These are phyloP conservation scores for Neurospora cerealis DNA, from an alignment of 495 filamentous ascomycete genomes.

Conservation along the genomic window DNA sequence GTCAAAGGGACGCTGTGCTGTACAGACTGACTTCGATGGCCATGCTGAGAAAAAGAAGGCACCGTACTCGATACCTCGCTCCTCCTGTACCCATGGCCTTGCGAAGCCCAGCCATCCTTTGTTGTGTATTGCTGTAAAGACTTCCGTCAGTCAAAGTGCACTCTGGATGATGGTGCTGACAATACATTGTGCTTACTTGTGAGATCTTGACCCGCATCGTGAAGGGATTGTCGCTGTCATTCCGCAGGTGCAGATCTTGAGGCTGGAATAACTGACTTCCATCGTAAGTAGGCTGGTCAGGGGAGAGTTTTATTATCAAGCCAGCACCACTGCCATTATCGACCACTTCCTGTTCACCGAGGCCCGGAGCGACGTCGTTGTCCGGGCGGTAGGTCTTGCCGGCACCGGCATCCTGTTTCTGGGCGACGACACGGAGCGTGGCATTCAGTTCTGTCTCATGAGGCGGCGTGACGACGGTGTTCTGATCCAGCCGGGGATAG, in stretches of 20 bases:
- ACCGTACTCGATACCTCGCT: conserved; percentile 22
- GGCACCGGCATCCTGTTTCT: neutral
- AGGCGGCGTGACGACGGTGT: conserved; percentile 12
- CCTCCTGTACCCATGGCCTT: conserved; percentile 14
- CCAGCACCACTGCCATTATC: neutral
- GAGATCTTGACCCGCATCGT: neutral
- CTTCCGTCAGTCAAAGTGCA: neutral
- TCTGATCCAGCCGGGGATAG: conserved; percentile 51
- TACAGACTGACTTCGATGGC: neutral
- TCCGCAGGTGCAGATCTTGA: neutral
- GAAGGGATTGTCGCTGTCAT: neutral
- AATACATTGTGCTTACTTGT: neutral
- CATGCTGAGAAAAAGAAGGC: conserved; percentile 6
- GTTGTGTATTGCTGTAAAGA: neutral
- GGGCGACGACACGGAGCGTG: neutral
- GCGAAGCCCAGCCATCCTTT: neutral
- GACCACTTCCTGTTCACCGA: neutral
- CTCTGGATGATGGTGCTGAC: neutral
- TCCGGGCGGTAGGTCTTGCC: neutral
- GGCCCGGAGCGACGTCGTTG: neutral
- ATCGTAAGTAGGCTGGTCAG: neutral
- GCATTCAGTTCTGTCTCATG: conserved; percentile 13
- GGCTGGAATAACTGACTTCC: neutral
- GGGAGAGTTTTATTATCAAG: neutral
- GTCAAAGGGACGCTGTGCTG: neutral